These are phyloP conservation scores for Pseudogymnoascus sp. DNA, from an alignment of 2,329 filamentous ascomycete genomes.

Conservation along the genomic window DNA sequence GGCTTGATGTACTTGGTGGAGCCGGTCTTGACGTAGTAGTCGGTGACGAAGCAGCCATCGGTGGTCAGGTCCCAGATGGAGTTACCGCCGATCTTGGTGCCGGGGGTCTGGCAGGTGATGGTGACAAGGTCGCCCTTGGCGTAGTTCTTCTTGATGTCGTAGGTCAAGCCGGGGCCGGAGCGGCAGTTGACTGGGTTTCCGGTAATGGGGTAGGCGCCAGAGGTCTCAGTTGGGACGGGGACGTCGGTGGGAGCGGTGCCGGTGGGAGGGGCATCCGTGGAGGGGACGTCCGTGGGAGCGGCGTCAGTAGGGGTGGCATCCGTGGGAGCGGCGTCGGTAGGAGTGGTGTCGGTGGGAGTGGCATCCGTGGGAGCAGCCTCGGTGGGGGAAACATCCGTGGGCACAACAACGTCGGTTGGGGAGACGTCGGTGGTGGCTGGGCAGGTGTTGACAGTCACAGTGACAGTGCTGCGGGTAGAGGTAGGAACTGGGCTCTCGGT, in stretches of 20 bases:
- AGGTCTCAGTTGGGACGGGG: neutral
- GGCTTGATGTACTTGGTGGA: neutral
- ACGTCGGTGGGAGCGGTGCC: neutral
- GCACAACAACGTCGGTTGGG: too few relatives aligned
- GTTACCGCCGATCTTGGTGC: slow-evolving; percentile 16
- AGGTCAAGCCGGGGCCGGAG: slow-evolving; percentile 19
- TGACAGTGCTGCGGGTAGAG: slow-evolving; percentile 4
- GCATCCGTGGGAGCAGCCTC: neutral
- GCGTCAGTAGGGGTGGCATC: neutral
- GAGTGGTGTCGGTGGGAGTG: neutral
- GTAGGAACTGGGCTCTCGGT: neutral
- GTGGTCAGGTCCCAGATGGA: slow-evolving; percentile 24
- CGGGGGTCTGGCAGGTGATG: slow-evolving; percentile 13
- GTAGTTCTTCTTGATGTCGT: slow-evolving; percentile 15
- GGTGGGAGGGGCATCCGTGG: neutral
- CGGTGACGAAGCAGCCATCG: slow-evolving; percentile 24
- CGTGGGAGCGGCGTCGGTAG: neutral
- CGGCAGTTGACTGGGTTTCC: slow-evolving; percentile 21
- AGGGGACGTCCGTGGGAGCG: neutral
- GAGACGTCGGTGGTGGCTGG: too few relatives aligned
- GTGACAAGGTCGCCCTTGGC: neutral
- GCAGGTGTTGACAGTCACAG: neutral
- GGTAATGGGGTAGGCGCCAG: slow-evolving; percentile 17
- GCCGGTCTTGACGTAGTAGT: slow-evolving; percentile 26
- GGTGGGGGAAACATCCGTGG: too few relatives aligned